Conservation (phyloP, 768 basidiomycete species). For the Collybiopsis confluens region DNA sequence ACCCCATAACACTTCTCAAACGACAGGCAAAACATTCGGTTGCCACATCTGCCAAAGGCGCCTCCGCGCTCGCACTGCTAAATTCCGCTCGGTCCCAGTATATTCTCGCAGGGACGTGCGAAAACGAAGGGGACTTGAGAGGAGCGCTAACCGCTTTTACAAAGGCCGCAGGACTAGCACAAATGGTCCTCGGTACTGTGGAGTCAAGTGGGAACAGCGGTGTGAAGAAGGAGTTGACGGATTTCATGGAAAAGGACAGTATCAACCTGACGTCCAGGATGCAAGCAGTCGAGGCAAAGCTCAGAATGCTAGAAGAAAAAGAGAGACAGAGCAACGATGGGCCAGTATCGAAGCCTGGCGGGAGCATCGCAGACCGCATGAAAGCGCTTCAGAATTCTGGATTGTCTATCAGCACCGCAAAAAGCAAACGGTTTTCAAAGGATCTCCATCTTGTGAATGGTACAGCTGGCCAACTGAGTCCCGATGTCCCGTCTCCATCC, state of each 20-base stretch:
- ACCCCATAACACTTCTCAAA: background rate
- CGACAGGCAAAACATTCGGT: conserved; percentile 21
- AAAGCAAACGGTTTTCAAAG: conserved; percentile 20
- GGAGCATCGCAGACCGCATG: conserved; percentile 78
- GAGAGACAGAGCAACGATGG: conserved; percentile 11
- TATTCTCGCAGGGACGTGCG: conserved; percentile 24
- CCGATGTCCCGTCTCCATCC: conserved; percentile 25
- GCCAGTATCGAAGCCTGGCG: conserved; percentile 45
- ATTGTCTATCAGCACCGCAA: conserved; percentile 51
- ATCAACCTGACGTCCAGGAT: conserved; percentile 34
- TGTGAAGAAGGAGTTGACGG: conserved; percentile 58
- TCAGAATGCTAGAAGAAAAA: conserved; percentile 37
- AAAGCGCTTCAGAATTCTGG: conserved; percentile 72
- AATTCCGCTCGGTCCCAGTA: conserved; percentile 57
- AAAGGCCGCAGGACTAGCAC: conserved; percentile 55
- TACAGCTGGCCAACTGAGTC: conserved; percentile 18
- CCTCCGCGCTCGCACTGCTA: conserved; percentile 58
- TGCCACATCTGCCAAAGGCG: conserved; percentile 50
- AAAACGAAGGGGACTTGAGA: conserved; percentile 53
- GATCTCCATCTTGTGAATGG: conserved; percentile 1
- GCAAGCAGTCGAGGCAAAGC: conserved; percentile 40
- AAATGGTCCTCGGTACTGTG: conserved; percentile 57
- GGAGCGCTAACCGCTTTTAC: conserved; percentile 57
- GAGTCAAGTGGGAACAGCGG: conserved; percentile 41
- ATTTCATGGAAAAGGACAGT: conserved; percentile 51